These are phyloP conservation scores for Nothopassalora personata DNA, from an alignment of 2,329 filamentous ascomycete species.

Conservation along the genomic window DNA sequence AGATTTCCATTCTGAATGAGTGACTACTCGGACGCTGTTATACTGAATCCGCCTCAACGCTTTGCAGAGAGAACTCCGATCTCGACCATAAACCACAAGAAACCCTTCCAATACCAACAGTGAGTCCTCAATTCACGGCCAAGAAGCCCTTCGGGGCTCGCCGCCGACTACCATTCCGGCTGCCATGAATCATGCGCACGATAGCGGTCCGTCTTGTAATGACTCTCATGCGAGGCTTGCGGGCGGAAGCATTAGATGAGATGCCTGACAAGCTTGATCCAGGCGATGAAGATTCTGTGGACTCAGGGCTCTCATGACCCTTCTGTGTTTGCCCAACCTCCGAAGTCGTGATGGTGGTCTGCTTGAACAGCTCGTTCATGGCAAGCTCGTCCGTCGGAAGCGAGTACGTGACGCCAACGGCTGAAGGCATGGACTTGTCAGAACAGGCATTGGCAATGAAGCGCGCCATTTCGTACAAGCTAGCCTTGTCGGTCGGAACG, in stretches of 20 bases:
- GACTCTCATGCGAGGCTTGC: not conserved
- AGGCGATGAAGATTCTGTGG: not conserved
- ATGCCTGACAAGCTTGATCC: constrained; percentile 1
- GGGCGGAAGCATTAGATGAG: not conserved
- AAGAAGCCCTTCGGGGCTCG: not conserved
- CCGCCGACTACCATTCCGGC: not conserved
- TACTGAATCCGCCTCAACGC: not conserved
- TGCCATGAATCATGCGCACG: not conserved
- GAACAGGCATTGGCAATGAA: constrained; percentile 12
- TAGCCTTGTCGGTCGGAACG: constrained; percentile 11
- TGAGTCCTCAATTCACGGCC: not conserved
- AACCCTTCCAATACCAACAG: not conserved
- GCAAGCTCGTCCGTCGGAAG: not conserved
- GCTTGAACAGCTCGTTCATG: not conserved
- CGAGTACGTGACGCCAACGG: not conserved
- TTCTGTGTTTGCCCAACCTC: not conserved
- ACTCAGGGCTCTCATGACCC: not conserved
- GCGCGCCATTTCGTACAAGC: constrained; percentile 11
- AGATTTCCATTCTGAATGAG: not conserved
- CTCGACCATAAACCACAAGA: not conserved
- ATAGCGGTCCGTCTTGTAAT: not conserved
- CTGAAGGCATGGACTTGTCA: not conserved
- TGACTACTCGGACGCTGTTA: not conserved
- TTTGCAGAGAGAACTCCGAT: not conserved
- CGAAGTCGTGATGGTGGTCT: not conserved